Conservation (phyloP, 441 rosid genomes). For the Arabidopsis hybrid region DNA sequence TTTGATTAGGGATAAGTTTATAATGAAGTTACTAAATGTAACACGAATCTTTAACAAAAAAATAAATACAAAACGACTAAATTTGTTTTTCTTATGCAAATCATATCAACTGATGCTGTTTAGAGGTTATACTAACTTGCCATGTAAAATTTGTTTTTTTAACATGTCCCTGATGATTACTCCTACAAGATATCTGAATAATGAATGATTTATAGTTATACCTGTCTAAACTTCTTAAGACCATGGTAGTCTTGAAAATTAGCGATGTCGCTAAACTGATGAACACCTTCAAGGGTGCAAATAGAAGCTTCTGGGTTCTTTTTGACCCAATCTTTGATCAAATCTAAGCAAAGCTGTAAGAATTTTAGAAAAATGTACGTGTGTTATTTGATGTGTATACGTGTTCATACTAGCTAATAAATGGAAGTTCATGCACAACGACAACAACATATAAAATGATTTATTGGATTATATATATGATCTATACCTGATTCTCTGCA, state of each 20-base stretch:
- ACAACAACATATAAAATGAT: not conserved
- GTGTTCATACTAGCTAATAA: not conserved
- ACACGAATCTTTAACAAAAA: not conserved
- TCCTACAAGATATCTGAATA: not conserved
- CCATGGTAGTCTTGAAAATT: constrained; percentile 73
- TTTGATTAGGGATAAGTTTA: not conserved
- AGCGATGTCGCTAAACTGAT: constrained; percentile 59
- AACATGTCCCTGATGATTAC: not conserved
- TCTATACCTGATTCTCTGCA: constrained; percentile 67
- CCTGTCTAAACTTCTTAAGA: constrained; percentile 57
- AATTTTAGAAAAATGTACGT: not conserved
- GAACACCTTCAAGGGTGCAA: constrained; percentile 61
- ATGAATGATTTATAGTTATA: constrained; percentile 29
- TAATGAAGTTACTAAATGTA: not conserved
- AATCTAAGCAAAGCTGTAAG: constrained; percentile 60
- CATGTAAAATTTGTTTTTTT: not conserved
- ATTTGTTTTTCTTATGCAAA: not conserved
- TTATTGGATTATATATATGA: not conserved
- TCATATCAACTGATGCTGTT: not conserved
- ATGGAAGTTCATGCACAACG: not conserved
- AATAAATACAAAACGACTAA: not conserved
- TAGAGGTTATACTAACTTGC: not conserved
- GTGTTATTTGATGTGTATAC: not conserved
- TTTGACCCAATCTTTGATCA: constrained; percentile 57
- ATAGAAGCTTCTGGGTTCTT: constrained; percentile 61